phyloP scores from a whole-genome alignment of 495 filamentous ascomycete species.

The Hamigera avellanea region DNA sequence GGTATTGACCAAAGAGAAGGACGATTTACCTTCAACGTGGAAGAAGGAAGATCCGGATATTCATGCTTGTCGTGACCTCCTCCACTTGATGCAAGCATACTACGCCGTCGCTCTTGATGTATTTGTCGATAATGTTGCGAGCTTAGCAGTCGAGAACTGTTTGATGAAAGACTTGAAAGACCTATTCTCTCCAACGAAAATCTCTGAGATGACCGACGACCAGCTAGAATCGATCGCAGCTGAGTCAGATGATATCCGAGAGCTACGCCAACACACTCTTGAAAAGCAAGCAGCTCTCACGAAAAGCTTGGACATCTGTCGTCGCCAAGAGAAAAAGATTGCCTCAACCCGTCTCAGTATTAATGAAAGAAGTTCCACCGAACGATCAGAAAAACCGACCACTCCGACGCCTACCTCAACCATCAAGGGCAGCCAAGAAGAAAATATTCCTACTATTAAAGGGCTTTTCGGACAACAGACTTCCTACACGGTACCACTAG shows the following conservation, averaged over 20 bases:
- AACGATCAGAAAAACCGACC: not conserved
- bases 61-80: constrained; percentile 3
- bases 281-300: constrained; percentile 39
- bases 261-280: constrained; percentile 35
- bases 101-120: constrained; percentile 42
- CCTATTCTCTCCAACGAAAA: constrained; percentile 16
- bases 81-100: constrained; percentile 4
- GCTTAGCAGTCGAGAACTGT: constrained; percentile 41
- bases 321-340: constrained; percentile 5
- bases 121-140: constrained; percentile 48
- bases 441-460: too few relatives aligned
- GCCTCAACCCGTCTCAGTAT: constrained; percentile 3
- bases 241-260: constrained; percentile 38
- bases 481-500: too few relatives aligned
- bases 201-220: constrained; percentile 28
- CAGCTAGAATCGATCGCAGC: constrained; percentile 39
- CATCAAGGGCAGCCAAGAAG: too few relatives aligned
- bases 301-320: constrained; percentile 36
- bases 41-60: constrained; percentile 1
- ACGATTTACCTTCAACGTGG: too few relatives aligned
- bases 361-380: not conserved
- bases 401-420: too few relatives aligned
- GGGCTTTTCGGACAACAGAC: too few relatives aligned
- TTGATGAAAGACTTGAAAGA: constrained; percentile 22
- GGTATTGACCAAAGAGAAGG: not conserved